Percentiles rank a stretch among this genome's conserved stretches.
Conservation (phyloP, 768 basidiomycete species). For the Rhodosporidiobolus sp. region DNA sequence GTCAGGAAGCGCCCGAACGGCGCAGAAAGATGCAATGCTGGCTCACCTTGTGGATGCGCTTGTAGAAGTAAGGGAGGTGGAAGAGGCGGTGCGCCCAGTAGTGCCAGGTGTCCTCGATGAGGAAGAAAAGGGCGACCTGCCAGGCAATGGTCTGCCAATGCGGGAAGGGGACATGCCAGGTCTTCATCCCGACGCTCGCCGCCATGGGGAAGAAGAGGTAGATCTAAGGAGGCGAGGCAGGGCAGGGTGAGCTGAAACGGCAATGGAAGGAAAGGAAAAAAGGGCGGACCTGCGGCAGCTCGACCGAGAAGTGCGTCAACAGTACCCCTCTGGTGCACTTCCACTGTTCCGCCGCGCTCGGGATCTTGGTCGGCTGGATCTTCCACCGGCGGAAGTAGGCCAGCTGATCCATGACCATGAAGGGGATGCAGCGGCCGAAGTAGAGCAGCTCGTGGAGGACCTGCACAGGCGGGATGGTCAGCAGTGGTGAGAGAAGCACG, state of each 20-base stretch:
- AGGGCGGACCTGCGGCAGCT: slow-evolving; percentile 64
- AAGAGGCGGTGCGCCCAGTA: slow-evolving; percentile 62
- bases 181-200: slow-evolving; percentile 80
- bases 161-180: slow-evolving; percentile 91
- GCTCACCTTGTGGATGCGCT: slow-evolving; percentile 43
- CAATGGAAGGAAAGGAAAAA: slow-evolving; percentile 45
- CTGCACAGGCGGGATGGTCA: not conserved
- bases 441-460: slow-evolving; percentile 62
- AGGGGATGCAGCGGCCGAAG: slow-evolving; percentile 89
- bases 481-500: not conserved
- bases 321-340: slow-evolving; percentile 91
- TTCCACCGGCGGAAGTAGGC: slow-evolving; percentile 93
- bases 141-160: slow-evolving; percentile 63
- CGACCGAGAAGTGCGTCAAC: slow-evolving; percentile 91
- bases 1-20: not conserved
- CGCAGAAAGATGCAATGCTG: not conserved
- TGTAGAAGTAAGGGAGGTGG: slow-evolving; percentile 47
- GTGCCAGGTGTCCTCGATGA: slow-evolving; percentile 92
- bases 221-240: slow-evolving; percentile 44
- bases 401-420: slow-evolving; percentile 89
- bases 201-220: slow-evolving; percentile 57
- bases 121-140: slow-evolving; percentile 83
- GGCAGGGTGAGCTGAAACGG: too few species aligned
- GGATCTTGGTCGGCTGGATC: slow-evolving; percentile 74
- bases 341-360: slow-evolving; percentile 81